Evolutionary conservation across 768 basidiomycete genomes (phyloP), one percentile per base, ranked within the genome.

Genomic region (Pleurotus djamor): DNA sequence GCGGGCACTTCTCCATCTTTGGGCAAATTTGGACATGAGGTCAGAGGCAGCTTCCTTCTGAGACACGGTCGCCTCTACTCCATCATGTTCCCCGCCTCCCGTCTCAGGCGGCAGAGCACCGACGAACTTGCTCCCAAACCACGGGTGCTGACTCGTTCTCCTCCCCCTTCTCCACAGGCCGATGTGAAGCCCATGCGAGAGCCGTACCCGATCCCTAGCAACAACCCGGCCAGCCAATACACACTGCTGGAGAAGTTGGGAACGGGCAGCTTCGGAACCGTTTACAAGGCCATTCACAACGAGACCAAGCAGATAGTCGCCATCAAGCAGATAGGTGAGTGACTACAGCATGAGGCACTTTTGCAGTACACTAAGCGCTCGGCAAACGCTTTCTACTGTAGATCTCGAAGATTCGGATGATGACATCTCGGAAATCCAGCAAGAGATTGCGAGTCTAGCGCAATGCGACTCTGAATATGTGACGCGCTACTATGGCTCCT

Each of bases 391-490:
- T 41, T 17, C 43, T 16, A 17, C 8, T 52, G 9, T 67, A 96
- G 96, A 98, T 77, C 80, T 99, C 60, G 97, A 99, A 74, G 93
- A 97, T 73, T 94, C 95, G 28, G 96, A 98, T 73, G 97, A 99
- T 69, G 97, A 98, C 72, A 98, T 99, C 64, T 87, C 92, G 14
- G 97, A 99, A 74, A 99, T 99, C 51, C 97, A 99, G 69, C 93
- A 94, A 71, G 97, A 99, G 73, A 99, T 99, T 64, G 92, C 95
- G 16, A 97, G 92, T 72, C 82, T 99, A 33, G 93, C 95, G 0
- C 92, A 92, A 65, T 96, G 95, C 76, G 94, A 96, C 71, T 98
- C 96, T 4, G 94, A 95, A 75, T 94, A 93, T 72, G 93, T 99
- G 56, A 98, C 97, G 44, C 82, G 90, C 48, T 98, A 98, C 72